Conservation (phyloP, 169 alveolate species). For the Eimeria praecox region DNA sequence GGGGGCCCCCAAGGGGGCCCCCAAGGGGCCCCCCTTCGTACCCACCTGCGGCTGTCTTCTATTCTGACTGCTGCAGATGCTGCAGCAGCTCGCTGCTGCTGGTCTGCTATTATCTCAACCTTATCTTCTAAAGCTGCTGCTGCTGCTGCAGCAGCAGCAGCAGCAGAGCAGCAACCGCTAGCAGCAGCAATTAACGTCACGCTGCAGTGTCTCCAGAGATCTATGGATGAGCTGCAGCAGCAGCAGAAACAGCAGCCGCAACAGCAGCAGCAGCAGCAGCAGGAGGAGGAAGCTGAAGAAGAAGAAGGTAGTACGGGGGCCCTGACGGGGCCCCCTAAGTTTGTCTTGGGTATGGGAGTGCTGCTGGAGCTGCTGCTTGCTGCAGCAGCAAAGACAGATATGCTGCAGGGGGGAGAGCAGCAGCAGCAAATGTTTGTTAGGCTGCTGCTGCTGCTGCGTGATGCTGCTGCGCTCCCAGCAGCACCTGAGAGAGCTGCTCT, state of each 20-base stretch:
- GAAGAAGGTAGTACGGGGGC: conserved; percentile 19
- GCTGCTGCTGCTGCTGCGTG: conserved; percentile 37
- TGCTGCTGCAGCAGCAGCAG: conserved; percentile 27
- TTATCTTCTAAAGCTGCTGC: conserved; percentile 21
- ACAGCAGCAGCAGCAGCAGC: conserved; percentile 63
- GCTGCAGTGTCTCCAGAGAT: conserved; percentile 42
- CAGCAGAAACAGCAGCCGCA: too few species aligned
- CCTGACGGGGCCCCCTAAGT: conserved; percentile 39
- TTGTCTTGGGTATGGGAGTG: conserved; percentile 21
- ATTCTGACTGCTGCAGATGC: neutral
- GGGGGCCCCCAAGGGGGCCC: conserved; percentile 54
- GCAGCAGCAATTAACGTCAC: conserved; percentile 16
- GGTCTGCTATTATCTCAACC: neutral
- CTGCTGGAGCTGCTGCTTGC: conserved; percentile 46
- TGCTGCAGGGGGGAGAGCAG: conserved; percentile 47
- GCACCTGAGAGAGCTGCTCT: conserved; percentile 30
- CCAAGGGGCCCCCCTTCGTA: conserved; percentile 31
- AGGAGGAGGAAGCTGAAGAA: conserved; percentile 16
- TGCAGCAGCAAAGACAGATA: conserved; percentile 34
- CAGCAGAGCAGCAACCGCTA: conserved; percentile 63
- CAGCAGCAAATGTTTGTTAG: neutral
- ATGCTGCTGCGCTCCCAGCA: neutral
- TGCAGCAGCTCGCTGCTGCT: conserved; percentile 52
- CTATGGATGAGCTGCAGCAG: conserved; percentile 61
- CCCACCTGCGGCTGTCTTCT: neutral